Base-by-base conservation (phyloP, 768 basidiomycete species). In the Exidia glandulosa region DNA sequence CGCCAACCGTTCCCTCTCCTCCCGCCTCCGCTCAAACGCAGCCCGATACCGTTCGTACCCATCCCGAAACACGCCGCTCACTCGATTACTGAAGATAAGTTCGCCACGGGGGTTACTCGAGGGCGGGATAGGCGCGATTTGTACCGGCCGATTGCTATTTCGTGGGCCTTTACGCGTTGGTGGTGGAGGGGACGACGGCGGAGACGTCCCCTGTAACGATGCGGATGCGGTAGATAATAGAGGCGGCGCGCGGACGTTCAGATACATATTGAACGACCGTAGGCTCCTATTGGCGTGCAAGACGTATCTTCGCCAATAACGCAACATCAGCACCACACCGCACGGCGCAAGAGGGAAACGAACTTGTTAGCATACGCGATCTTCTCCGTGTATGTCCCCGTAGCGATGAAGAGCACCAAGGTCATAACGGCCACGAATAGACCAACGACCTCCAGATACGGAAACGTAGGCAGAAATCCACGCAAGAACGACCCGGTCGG, bases 301-400 rank as follows among this genome's bases (percentile, higher is more conserved):
- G 30, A 98, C 90, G 68, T 97, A 99, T 75, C 95, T 97, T 41
- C 19, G 60, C 36, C 34, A 55, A 62, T 36, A 58, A 33, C 12
- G 32, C 14, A 29, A 57, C 61, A 7, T 62, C 54, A 34, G 29
- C 6, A 14, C n/a, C n/a, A n/a, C n/a, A n/a, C n/a, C n/a, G n/a
- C n/a, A n/a, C n/a, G n/a, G n/a, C n/a, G n/a, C n/a, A 37, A 36
- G 33, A 55, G 33, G 56, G n/a, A 54, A 57, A 76, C 88, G 67
- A 70, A 94, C 94, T 87, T 87, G 75, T 96, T 94, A 23, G 95
- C 94, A 70, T 96, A 97, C 3, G 84, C 88, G 66, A 98, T 94
- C 76, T 95, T 94, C 72, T 99, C 94, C 3, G 87, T 78, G 67
- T 97, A 99, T 83, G 94, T 88, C 19, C 95, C 95, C 66, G 90